Base-by-base conservation (phyloP, 1,139 yeast species). In the Protomyces gravidus region DNA sequence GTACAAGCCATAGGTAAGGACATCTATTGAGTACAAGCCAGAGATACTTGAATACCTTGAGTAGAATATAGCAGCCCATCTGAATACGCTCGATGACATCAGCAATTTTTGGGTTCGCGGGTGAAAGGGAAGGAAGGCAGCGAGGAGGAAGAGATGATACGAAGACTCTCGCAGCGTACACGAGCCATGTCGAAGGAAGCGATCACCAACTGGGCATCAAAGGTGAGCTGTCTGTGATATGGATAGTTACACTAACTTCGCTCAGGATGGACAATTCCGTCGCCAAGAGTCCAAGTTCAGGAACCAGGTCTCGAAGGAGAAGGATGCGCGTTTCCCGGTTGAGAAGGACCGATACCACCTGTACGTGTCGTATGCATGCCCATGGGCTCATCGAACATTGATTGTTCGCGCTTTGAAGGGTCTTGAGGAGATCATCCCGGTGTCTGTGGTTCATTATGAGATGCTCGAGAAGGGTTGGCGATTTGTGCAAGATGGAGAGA, bases 361-460 rank as follows among this genome's bases (percentile, higher is more conserved):
- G 62, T 90, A 88, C 68, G 95, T 89, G 21, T 85, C 94, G 0
- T 75, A 77, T 58, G 96, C 96, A 1, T 90, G 97, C 73, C 97
- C 97, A 2, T 90, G 96, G 89, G 97, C 97, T 1, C 96, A 89
- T 70, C 80, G 97, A 64, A 82, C 94, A 0, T 76, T 90, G 65
- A 84, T 89, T 62, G 78, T 85, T 5, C 76, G 97, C 58, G 73
- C 78, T n/a, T 77, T 90, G 65, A 89, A 89, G 74, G 96, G 96
- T 1, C 77, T 92, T 65, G 74, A 80, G 6, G 78, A 79, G 21
- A 69, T 80, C 39, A 76, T 76, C 61, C 65, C 69, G 55, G 66
- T 65, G 5, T 59, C 62, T 13, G 64, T 65, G 56, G 60, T 65
- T 23, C 67, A 65, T 28, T 65, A 65, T 64, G 62, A 55, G 21